phyloP scores from a whole-genome alignment of 2,329 filamentous ascomycete genomes.

The Hirsutella minnesotensis region DNA sequence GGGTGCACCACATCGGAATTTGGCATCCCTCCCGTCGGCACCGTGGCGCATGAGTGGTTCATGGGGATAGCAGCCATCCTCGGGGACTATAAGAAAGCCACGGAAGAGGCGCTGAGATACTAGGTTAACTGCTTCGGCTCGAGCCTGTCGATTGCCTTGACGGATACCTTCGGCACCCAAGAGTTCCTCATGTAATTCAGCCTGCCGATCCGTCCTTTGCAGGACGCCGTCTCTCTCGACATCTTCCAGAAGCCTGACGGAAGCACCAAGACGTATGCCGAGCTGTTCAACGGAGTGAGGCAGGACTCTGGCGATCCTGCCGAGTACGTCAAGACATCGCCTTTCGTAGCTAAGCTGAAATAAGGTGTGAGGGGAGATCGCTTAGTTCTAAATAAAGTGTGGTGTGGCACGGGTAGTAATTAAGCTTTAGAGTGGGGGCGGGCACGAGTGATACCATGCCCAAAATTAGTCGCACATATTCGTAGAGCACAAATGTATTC shows the following conservation, averaged over 20 bases:
- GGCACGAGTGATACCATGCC: too few relatives aligned
- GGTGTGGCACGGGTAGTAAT: too few relatives aligned
- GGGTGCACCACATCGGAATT: slow-evolving; percentile 93
- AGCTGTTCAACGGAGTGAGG: slow-evolving; percentile 72
- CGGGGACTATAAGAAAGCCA: slow-evolving; percentile 72
- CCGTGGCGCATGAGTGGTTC: slow-evolving; percentile 94
- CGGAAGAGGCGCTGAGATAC: slow-evolving; percentile 71
- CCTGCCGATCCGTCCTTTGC: slow-evolving; percentile 41
- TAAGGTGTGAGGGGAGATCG: too few relatives aligned
- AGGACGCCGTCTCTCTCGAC: slow-evolving; percentile 28
- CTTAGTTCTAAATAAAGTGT: too few relatives aligned
- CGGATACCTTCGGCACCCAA: slow-evolving; percentile 90
- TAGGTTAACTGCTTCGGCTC: slow-evolving; percentile 88
- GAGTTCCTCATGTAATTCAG: slow-evolving; percentile 80
- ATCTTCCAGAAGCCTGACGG: slow-evolving; percentile 28
- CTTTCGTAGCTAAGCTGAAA: too few relatives aligned
- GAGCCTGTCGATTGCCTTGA: slow-evolving; percentile 78
- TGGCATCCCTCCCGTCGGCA: slow-evolving; percentile 77
- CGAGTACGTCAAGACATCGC: slow-evolving; percentile 63
- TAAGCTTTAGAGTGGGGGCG: too few relatives aligned
- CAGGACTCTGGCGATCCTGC: slow-evolving; percentile 85
- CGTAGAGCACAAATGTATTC: too few relatives aligned
- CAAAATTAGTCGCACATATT: too few relatives aligned
- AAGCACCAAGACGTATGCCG: slow-evolving; percentile 55
- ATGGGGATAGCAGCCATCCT: slow-evolving; percentile 95